These are phyloP conservation scores for Arbutus unedo DNA, from an alignment of 148 eudicot genomes.

Conservation along the genomic window DNA sequence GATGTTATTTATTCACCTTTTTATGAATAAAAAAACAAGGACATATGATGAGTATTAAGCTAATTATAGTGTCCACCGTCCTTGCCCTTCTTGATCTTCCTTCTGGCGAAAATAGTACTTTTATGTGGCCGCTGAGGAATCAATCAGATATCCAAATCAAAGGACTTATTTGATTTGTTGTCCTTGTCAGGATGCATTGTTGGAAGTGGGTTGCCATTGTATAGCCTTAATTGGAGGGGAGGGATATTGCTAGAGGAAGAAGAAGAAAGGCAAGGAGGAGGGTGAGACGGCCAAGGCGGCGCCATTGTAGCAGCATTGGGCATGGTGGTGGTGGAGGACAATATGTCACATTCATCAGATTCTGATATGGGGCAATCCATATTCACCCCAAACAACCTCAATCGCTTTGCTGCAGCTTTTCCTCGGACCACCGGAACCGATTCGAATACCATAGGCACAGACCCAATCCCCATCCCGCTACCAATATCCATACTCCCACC, in stretches of 20 bases:
- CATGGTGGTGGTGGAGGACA: conserved; percentile 20
- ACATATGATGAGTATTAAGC: neutral
- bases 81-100: neutral
- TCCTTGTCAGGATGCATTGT: conserved; percentile 26
- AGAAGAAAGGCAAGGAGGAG: conserved; percentile 13
- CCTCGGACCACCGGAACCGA: conserved; percentile 81
- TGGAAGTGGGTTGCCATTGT: conserved; percentile 19
- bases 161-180: conserved; percentile 44
- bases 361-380: conserved; percentile 74
- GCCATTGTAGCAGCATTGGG: conserved; percentile 5
- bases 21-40: neutral
- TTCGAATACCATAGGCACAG: conserved; percentile 40
- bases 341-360: conserved; percentile 31
- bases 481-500: conserved; percentile 9
- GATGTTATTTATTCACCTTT: neutral
- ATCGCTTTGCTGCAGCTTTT: conserved; percentile 67
- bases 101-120: neutral
- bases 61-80: neutral
- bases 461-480: neutral
- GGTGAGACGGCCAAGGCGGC: neutral
- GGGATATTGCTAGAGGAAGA: conserved; percentile 12
- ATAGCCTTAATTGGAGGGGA: conserved; percentile 34
- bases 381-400: conserved; percentile 88
- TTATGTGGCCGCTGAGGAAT: neutral
- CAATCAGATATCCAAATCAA: conserved; percentile 48